Percentiles rank a stretch among this genome's conserved stretches.
Conservation (phyloP, 805 yeast genomes). For the Starmerella kuoi region DNA sequence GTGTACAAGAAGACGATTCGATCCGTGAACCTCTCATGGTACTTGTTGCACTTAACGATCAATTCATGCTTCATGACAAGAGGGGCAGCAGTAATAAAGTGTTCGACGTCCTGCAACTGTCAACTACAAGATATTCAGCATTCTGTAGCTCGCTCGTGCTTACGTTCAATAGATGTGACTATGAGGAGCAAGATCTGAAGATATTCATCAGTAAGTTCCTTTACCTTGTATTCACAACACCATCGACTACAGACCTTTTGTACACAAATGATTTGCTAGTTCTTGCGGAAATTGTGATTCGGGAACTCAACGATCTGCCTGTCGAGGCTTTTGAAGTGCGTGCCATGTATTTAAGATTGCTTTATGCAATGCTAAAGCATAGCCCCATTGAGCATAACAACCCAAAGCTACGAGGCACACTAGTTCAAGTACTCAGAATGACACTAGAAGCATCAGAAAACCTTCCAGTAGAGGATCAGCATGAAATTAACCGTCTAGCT, state of each 20-base stretch:
- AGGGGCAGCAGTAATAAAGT: conserved; percentile 35
- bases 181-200: conserved; percentile 55
- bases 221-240: conserved; percentile 58
- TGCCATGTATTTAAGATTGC: conserved; percentile 60
- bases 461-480: conserved; percentile 2
- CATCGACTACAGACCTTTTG: conserved; percentile 51
- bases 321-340: conserved; percentile 40
- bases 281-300: conserved; percentile 63
- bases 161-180: conserved; percentile 50
- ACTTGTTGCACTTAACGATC: conserved; percentile 70
- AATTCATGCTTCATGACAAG: conserved; percentile 48
- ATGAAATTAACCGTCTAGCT: conserved; percentile 16
- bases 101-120: conserved; percentile 40
- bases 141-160: conserved; percentile 62
- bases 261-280: conserved; percentile 79
- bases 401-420: conserved; percentile 43
- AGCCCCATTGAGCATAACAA: conserved; percentile 44
- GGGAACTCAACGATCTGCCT: conserved; percentile 66
- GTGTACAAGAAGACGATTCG: conserved; percentile 31
- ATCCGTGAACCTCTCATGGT: conserved; percentile 53
- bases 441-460: conserved; percentile 9
- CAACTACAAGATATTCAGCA: conserved; percentile 35
- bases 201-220: conserved; percentile 69
- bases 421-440: conserved; percentile 36
- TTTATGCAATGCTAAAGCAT: conserved; percentile 56